A percentile compares a stretch with the other conserved stretches of the same genome.
Conservation (phyloP, 805 yeast species). For the Candida loeiensis region DNA sequence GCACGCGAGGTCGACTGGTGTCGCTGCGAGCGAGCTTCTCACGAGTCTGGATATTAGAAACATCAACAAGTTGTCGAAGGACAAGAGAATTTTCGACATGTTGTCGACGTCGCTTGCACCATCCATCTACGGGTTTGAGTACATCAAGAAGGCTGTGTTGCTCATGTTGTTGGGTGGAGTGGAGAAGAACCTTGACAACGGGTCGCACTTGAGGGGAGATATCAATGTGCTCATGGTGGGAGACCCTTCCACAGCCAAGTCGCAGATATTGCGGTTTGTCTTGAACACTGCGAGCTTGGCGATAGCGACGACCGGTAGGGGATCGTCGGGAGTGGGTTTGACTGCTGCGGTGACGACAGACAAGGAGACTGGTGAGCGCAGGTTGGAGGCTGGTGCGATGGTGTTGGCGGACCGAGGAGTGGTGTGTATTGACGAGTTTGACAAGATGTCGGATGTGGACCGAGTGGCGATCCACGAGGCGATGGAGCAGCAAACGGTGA, state of each 20-base stretch:
- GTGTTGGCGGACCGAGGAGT: constrained; percentile 96
- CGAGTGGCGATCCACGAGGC: constrained; percentile 99
- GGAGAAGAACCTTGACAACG: constrained; percentile 89
- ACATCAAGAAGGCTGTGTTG: constrained; percentile 85
- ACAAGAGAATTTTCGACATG: constrained; percentile 68
- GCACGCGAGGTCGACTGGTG: constrained; percentile 84
- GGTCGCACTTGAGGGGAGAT: constrained; percentile 97
- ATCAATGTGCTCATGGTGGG: constrained; percentile 95
- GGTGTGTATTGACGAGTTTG: constrained; percentile 98
- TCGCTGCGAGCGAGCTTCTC: constrained; percentile 63
- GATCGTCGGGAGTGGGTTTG: constrained; percentile 99
- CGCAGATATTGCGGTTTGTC: constrained; percentile 91
- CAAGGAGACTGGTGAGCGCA: constrained; percentile 93
- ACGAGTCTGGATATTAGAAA: constrained; percentile 82
- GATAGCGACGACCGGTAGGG: constrained; percentile 97
- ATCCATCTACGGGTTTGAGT: constrained; percentile 88
- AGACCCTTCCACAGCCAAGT: constrained; percentile 97
- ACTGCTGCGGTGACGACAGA: constrained; percentile 98
- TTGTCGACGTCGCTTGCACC: constrained; percentile 90
- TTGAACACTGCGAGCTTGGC: constrained; percentile 93
- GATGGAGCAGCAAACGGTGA: constrained; percentile 98
- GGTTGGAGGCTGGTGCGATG: constrained; percentile 99
- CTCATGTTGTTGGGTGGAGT: constrained; percentile 91
- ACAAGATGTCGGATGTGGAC: constrained; percentile 95
- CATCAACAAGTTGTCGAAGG: constrained; percentile 73